Percentiles rank a stretch among this genome's conserved stretches.
Conservation (phyloP, 495 filamentous ascomycete genomes). For the Xylaria grammica region DNA sequence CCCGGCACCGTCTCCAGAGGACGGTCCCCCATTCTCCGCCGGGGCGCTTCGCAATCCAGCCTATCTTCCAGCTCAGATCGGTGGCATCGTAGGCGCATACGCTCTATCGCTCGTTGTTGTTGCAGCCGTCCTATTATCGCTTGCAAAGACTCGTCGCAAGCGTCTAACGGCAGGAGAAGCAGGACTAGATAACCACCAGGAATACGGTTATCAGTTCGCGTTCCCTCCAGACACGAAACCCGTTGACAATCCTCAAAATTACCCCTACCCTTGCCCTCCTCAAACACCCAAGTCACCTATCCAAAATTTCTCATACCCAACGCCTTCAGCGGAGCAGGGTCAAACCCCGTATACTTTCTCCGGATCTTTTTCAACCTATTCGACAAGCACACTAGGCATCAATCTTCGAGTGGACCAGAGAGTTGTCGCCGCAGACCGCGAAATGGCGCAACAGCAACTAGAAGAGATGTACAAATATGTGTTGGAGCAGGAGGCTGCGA, state of each 20-base stretch:
- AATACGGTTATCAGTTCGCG: slow-evolving; percentile 40
- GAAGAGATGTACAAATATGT: slow-evolving; percentile 90
- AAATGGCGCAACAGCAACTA: slow-evolving; percentile 76
- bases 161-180: slow-evolving; percentile 41
- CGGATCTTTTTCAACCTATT: slow-evolving; percentile 43
- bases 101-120: slow-evolving; percentile 72
- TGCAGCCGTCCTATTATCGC: slow-evolving; percentile 64
- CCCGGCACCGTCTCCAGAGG: slow-evolving; percentile 62
- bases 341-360: slow-evolving; percentile 56
- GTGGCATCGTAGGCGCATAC: slow-evolving; percentile 80
- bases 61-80: slow-evolving; percentile 75
- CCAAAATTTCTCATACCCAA: slow-evolving; percentile 56
- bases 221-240: slow-evolving; percentile 36
- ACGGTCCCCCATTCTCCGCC: slow-evolving; percentile 61
- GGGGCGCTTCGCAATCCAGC: slow-evolving; percentile 61
- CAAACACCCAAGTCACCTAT: slow-evolving; percentile 38
- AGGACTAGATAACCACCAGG: slow-evolving; percentile 27
- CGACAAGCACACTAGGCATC: slow-evolving; percentile 46
- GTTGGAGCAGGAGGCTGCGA: slow-evolving; percentile 83
- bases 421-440: slow-evolving; percentile 73
- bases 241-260: slow-evolving; percentile 20
- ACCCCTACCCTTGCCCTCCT: slow-evolving; percentile 34
- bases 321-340: slow-evolving; percentile 48
- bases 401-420: slow-evolving; percentile 69
- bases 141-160: slow-evolving; percentile 50